These are phyloP conservation scores for Candida sithepensis DNA, from an alignment of 805 yeast genomes.

Conservation along the genomic window DNA sequence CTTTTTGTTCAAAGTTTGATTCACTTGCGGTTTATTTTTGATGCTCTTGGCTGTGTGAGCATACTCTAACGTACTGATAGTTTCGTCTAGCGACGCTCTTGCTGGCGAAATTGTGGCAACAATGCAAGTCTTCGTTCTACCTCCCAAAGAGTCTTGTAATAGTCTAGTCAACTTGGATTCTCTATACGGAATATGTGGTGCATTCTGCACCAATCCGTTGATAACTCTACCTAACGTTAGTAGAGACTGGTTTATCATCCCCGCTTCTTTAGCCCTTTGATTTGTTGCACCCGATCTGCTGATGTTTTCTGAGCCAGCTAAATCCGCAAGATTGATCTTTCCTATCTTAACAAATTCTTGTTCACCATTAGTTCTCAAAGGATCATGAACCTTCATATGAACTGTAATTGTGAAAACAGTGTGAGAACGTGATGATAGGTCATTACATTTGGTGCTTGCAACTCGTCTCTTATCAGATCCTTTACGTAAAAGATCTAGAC, in stretches of 20 bases:
- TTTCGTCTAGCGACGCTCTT: constrained; percentile 70
- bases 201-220: constrained; percentile 57
- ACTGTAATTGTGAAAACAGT: constrained; percentile 71
- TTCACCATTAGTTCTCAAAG: constrained; percentile 34
- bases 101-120: constrained; percentile 90
- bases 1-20: constrained; percentile 58
- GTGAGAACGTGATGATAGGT: constrained; percentile 74
- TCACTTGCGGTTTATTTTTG: constrained; percentile 66
- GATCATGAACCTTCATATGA: constrained; percentile 47
- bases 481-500: constrained; percentile 45
- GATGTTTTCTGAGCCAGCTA: constrained; percentile 90
- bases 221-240: constrained; percentile 84
- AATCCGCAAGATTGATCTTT: constrained; percentile 77
- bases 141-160: constrained; percentile 83
- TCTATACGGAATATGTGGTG: constrained; percentile 76
- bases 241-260: constrained; percentile 79
- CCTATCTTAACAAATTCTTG: constrained; percentile 53
- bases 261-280: constrained; percentile 85
- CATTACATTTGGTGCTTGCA: constrained; percentile 76
- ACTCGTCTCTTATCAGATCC: constrained; percentile 68
- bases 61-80: constrained; percentile 80
- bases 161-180: constrained; percentile 79
- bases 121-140: constrained; percentile 79
- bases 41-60: constrained; percentile 85
- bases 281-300: constrained; percentile 79